These are phyloP conservation scores for Leptographium wingfieldii DNA, from an alignment of 2,329 filamentous ascomycete genomes.

Conservation along the genomic window DNA sequence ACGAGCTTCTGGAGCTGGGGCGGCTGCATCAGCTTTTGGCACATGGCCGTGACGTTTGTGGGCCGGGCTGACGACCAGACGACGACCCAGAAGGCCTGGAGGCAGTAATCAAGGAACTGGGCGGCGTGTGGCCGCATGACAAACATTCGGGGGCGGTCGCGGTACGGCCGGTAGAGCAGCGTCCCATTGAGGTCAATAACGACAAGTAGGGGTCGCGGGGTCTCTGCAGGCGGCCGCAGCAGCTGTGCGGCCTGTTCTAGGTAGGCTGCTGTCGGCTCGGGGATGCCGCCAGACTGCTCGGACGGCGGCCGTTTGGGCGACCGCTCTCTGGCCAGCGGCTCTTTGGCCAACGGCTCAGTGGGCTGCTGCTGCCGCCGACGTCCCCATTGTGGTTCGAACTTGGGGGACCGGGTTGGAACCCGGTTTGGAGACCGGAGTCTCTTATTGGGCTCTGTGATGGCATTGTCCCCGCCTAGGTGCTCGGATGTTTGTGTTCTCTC, in stretches of 20 bases:
- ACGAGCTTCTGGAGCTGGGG: slow-evolving; percentile 33
- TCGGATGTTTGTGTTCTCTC: too few species aligned
- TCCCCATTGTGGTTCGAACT: too few species aligned
- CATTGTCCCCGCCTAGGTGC: too few species aligned
- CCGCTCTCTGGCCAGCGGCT: background rate
- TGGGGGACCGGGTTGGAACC: too few species aligned
- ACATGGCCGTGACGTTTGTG: slow-evolving; percentile 58
- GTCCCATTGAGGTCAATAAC: slow-evolving; percentile 93
- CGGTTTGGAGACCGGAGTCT: too few species aligned
- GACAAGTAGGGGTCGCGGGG: slow-evolving; percentile 57
- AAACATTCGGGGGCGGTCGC: slow-evolving; percentile 36
- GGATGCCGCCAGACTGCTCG: slow-evolving; percentile 41
- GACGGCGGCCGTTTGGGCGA: slow-evolving; percentile 17
- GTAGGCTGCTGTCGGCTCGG: slow-evolving; percentile 48
- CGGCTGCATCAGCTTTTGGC: slow-evolving; percentile 45
- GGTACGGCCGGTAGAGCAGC: slow-evolving; percentile 57
- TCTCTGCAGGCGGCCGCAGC: slow-evolving; percentile 24
- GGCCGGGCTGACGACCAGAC: slow-evolving; percentile 83
- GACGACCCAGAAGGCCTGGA: slow-evolving; percentile 65
- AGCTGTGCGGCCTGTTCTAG: slow-evolving; percentile 34
- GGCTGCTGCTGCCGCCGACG: too few species aligned
- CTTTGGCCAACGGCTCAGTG: too few species aligned
- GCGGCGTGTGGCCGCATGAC: slow-evolving; percentile 53
- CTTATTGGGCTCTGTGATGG: too few species aligned
- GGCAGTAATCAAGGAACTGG: slow-evolving; percentile 60